A percentile compares a stretch with the other conserved stretches of the same genome.
phyloP scores from a whole-genome alignment of 345 rosid species.

The Durio zibethinus region DNA sequence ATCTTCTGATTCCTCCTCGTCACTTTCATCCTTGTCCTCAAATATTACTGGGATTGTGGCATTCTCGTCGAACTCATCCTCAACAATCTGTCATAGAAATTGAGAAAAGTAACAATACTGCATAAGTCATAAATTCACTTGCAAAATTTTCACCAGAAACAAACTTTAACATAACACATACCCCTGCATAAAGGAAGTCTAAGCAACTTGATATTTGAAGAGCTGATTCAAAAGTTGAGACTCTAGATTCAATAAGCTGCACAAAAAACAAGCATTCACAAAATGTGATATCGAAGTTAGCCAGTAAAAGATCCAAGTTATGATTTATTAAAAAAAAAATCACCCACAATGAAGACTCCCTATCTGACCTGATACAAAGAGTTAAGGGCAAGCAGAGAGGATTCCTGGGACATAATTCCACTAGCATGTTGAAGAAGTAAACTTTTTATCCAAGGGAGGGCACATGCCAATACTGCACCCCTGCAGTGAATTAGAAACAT shows the following conservation, averaged over 20 bases:
- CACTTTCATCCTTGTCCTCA: conserved; percentile 73
- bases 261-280: conserved; percentile 12
- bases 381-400: conserved; percentile 65
- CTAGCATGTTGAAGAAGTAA: conserved; percentile 81
- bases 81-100: conserved; percentile 38
- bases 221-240: conserved; percentile 61
- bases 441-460: conserved; percentile 86
- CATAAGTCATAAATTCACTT: not conserved
- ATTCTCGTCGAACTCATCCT: conserved; percentile 52
- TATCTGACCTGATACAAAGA: conserved; percentile 75
- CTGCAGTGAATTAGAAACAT: conserved; percentile 33
- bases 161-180: conserved; percentile 14
- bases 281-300: not conserved
- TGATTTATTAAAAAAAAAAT: not conserved
- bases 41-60: conserved; percentile 45
- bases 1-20: conserved; percentile 63
- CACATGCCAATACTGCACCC: conserved; percentile 84
- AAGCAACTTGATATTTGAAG: conserved; percentile 67
- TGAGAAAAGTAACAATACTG: not conserved
- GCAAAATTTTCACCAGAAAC: not conserved
- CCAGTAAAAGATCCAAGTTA: not conserved
- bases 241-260: conserved; percentile 87
- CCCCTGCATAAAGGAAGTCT: conserved; percentile 55
- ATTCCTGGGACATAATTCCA: conserved; percentile 81
- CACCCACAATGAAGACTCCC: not conserved